phyloP scores from a whole-genome alignment of 2,329 filamentous ascomycete species.

The Tolypocladium album region DNA sequence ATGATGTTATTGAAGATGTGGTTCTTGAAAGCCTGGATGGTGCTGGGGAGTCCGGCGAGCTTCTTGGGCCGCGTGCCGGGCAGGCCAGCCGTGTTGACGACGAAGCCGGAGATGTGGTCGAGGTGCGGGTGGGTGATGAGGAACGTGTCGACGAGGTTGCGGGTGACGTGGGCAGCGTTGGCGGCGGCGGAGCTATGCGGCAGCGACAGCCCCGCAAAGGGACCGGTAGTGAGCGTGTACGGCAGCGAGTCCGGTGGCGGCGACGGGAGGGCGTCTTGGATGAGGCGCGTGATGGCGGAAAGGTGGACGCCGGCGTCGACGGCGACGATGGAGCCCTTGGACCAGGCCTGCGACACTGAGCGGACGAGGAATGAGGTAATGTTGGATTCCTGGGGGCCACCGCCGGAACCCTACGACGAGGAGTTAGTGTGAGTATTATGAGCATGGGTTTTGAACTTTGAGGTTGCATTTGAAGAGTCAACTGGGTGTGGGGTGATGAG shows the following conservation, averaged over 20 bases:
- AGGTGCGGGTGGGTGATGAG: constrained; percentile 96
- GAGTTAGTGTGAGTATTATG: constrained; percentile 12
- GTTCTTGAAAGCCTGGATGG: constrained; percentile 83
- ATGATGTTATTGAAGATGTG: constrained; percentile 98
- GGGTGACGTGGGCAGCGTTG: constrained; percentile 73
- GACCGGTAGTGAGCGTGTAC: constrained; percentile 52
- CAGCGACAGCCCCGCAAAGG: constrained; percentile 70
- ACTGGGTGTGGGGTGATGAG: background rate
- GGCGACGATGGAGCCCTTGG: constrained; percentile 73
- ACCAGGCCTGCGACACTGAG: constrained; percentile 69
- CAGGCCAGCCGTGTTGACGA: constrained; percentile 84
- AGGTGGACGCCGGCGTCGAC: constrained; percentile 90
- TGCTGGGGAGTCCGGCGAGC: constrained; percentile 74
- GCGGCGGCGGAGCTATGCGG: constrained; percentile 55
- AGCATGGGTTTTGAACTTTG: background rate
- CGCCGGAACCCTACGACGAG: constrained; percentile 62
- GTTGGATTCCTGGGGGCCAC: constrained; percentile 82
- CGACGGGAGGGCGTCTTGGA: constrained; percentile 45
- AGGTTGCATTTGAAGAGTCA: background rate
- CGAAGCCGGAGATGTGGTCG: constrained; percentile 84
- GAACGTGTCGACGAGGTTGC: constrained; percentile 73
- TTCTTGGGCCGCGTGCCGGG: constrained; percentile 74
- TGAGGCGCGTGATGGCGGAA: constrained; percentile 69
- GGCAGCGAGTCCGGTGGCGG: constrained; percentile 22
- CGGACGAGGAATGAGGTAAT: constrained; percentile 84